Conservation (phyloP, 1,284 basidiomycete species). For the Ceratobasidium theobromae region DNA sequence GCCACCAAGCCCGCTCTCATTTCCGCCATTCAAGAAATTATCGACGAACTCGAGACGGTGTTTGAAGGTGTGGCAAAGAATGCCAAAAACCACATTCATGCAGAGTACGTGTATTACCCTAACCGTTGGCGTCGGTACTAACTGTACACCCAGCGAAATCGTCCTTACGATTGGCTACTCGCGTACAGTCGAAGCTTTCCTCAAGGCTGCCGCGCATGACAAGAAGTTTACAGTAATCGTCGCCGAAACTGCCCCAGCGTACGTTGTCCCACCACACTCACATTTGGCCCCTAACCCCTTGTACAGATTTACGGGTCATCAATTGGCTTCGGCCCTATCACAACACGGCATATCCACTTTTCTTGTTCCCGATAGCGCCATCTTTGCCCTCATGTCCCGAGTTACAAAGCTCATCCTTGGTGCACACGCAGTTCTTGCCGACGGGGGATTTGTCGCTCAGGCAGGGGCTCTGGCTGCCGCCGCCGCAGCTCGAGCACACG, state of each 20-base stretch:
- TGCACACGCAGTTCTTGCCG: slow-evolving; percentile 91
- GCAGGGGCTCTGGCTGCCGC: slow-evolving; percentile 83
- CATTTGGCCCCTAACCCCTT: slow-evolving; percentile 13
- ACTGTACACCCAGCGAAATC: slow-evolving; percentile 72
- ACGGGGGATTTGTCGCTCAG: slow-evolving; percentile 91
- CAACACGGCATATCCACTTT: slow-evolving; percentile 85
- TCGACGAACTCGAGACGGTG: slow-evolving; percentile 94
- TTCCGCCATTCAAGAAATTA: slow-evolving; percentile 89
- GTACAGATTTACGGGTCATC: slow-evolving; percentile 76
- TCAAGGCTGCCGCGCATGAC: slow-evolving; percentile 86
- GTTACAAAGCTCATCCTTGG: slow-evolving; percentile 96
- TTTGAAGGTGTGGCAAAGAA: slow-evolving; percentile 94
- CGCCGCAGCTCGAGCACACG: slow-evolving; percentile 87
- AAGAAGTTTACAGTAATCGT: slow-evolving; percentile 96
- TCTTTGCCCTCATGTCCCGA: slow-evolving; percentile 94
- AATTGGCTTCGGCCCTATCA: slow-evolving; percentile 80
- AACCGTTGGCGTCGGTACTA: slow-evolving; percentile 18
- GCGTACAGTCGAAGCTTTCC: slow-evolving; percentile 89
- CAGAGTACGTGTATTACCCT: slow-evolving; percentile 64
- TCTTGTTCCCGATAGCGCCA: slow-evolving; percentile 91
- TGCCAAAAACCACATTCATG: slow-evolving; percentile 94
- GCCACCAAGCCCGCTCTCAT: slow-evolving; percentile 53
- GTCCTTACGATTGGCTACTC: slow-evolving; percentile 96
- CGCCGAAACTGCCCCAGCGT: slow-evolving; percentile 92
- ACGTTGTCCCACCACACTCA: slow-evolving; percentile 41